phyloP scores from a whole-genome alignment of 257 asterid species.

The Knoxia roxburghii region DNA sequence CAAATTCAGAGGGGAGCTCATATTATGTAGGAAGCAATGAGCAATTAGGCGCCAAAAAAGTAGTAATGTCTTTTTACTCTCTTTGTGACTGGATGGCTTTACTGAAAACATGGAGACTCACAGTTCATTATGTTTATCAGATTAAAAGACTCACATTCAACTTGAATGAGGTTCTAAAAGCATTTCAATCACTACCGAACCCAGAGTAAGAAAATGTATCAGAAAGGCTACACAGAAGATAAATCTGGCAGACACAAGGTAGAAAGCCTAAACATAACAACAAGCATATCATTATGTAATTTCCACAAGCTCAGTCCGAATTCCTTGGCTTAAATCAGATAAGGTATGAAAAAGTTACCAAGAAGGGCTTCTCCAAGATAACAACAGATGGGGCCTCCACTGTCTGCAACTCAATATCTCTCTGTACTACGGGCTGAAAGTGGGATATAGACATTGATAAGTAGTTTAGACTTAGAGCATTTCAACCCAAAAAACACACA shows the following conservation, averaged over 20 bases:
- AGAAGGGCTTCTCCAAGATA: constrained; percentile 72
- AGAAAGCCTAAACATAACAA: neutral
- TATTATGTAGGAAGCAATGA: too few species aligned
- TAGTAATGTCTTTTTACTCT: too few species aligned
- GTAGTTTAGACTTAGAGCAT: constrained; percentile 5
- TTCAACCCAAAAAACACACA: neutral
- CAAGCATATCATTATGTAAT: neutral
- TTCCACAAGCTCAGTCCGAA: neutral
- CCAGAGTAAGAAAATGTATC: neutral
- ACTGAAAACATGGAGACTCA: too few species aligned
- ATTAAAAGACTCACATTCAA: neutral
- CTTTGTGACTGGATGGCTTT: too few species aligned
- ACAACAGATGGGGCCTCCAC: constrained; percentile 73
- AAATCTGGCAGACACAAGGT: neutral
- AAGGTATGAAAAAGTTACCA: constrained; percentile 37
- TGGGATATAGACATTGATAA: constrained; percentile 11
- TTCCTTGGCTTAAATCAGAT: neutral
- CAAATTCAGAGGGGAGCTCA: too few species aligned
- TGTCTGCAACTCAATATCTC: constrained; percentile 74
- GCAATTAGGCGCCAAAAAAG: too few species aligned
- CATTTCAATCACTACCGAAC: neutral
- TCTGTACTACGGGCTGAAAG: constrained; percentile 67
- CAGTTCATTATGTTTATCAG: neutral
- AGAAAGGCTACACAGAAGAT: neutral
- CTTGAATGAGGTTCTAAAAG: neutral